Evolutionary conservation across 495 filamentous ascomycete genomes (phyloP).

Genomic region (Lasiosphaeris hirsuta): DNA sequence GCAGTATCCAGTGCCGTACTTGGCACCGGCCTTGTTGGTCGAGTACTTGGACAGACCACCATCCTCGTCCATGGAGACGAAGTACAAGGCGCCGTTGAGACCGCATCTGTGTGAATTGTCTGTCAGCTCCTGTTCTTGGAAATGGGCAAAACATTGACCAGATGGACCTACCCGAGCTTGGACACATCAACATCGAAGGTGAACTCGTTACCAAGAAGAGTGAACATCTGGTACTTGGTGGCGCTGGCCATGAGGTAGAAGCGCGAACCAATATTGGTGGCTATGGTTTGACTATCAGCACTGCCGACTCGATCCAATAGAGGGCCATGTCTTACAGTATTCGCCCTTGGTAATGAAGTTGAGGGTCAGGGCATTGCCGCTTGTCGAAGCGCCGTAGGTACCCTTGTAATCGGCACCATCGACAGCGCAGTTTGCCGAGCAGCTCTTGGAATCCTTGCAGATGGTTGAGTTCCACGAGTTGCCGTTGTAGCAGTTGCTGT

Average conservation of each 20-base stretch:
- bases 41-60: conserved; percentile 48
- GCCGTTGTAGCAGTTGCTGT: conserved; percentile 46
- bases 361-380: conserved; percentile 42
- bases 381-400: conserved; percentile 46
- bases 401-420: conserved; percentile 45
- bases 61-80: conserved; percentile 53
- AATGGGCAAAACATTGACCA: no score
- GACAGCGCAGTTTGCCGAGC: conserved; percentile 43
- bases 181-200: conserved; percentile 46
- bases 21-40: conserved; percentile 53
- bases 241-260: conserved; percentile 51
- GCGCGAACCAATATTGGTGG: conserved; percentile 49
- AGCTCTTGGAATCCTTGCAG: conserved; percentile 35
- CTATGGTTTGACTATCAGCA: conserved; percentile 1
- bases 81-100: conserved; percentile 55
- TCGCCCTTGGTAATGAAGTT: conserved; percentile 54
- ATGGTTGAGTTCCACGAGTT: conserved; percentile 44
- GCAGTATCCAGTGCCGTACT: conserved; percentile 57
- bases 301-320: not conserved
- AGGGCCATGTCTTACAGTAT: conserved; percentile 27
- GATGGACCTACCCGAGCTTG: no score
- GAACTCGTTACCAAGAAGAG: conserved; percentile 49
- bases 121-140: no score
- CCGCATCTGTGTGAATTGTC: conserved; percentile 35
- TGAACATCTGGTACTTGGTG: conserved; percentile 54